phyloP scores from a whole-genome alignment of 345 rosid species.

The Eutrema japonicum region DNA sequence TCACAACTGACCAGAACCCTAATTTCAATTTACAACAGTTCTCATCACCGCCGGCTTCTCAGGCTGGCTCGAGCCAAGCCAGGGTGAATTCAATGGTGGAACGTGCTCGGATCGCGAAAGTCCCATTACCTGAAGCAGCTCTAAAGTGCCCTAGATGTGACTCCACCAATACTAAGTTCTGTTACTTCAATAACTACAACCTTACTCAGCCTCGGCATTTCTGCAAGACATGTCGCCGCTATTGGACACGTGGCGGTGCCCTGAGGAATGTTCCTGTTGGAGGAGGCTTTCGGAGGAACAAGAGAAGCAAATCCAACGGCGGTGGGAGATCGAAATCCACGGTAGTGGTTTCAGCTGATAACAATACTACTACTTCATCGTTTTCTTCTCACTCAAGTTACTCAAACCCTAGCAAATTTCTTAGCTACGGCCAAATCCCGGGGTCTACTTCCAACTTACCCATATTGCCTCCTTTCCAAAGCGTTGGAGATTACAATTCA shows the following conservation, averaged over 20 bases:
- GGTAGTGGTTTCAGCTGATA: slow-evolving; percentile 36
- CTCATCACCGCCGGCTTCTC: slow-evolving; percentile 38
- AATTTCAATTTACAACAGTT: slow-evolving; percentile 24
- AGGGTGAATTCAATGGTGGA: slow-evolving; percentile 80
- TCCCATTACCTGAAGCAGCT: slow-evolving; percentile 65
- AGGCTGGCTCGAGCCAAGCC: slow-evolving; percentile 39
- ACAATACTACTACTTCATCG: slow-evolving; percentile 22
- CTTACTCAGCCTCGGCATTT: slow-evolving; percentile 88
- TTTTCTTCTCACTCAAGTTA: slow-evolving; percentile 44
- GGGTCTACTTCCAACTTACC: slow-evolving; percentile 36
- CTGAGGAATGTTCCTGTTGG: slow-evolving; percentile 84
- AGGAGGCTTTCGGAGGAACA: slow-evolving; percentile 81
- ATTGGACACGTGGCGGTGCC: slow-evolving; percentile 89
- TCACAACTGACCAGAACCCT: slow-evolving; percentile 42
- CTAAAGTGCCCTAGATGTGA: slow-evolving; percentile 85
- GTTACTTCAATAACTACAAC: slow-evolving; percentile 84
- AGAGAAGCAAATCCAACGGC: slow-evolving; percentile 57
- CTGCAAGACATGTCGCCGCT: slow-evolving; percentile 82
- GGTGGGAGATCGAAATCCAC: slow-evolving; percentile 36
- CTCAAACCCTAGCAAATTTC: slow-evolving; percentile 45
- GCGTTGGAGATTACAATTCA: slow-evolving; percentile 39
- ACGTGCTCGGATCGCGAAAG: slow-evolving; percentile 67
- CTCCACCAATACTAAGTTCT: slow-evolving; percentile 81
- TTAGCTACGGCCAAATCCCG: slow-evolving; percentile 26
- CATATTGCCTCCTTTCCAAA: slow-evolving; percentile 32